phyloP scores from a whole-genome alignment of 371 early-diverging fungal genomes.

The Coemansia sp. region DNA sequence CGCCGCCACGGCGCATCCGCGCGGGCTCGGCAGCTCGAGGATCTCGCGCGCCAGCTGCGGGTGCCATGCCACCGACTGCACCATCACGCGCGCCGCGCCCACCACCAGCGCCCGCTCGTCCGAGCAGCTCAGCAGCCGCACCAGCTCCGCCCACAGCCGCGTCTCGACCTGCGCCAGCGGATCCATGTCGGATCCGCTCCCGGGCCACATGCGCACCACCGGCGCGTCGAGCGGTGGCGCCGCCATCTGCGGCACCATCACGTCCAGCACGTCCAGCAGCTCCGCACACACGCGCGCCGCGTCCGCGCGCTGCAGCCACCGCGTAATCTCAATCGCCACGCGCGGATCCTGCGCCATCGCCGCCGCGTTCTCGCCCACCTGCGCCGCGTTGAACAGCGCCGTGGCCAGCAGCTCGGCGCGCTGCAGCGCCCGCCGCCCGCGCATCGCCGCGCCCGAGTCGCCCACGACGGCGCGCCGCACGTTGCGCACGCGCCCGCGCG shows the following conservation, averaged over 20 bases:
- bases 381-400: constrained; percentile 38
- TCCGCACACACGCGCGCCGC: constrained; percentile 17
- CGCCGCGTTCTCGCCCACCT: constrained; percentile 38
- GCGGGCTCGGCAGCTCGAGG: constrained; percentile 33
- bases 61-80: constrained; percentile 44
- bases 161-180: constrained; percentile 44
- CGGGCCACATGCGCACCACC: constrained; percentile 5
- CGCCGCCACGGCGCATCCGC: constrained; percentile 3
- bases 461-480: constrained; percentile 7
- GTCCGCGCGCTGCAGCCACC: constrained; percentile 32
- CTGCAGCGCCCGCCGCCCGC: constrained; percentile 15
- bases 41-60: constrained; percentile 47
- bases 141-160: constrained; percentile 49
- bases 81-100: constrained; percentile 38
- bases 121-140: constrained; percentile 28
- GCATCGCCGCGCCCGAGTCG: constrained; percentile 23
- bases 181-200: constrained; percentile 24
- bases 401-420: constrained; percentile 34
- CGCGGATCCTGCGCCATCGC: constrained; percentile 44
- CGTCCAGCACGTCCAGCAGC: constrained; percentile 38
- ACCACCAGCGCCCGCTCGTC: constrained; percentile 37
- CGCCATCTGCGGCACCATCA: constrained; percentile 25
- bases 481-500: neutral
- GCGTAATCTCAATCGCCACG: constrained; percentile 28
- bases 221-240: constrained; percentile 29